phyloP scores from a whole-genome alignment of 352 stramenopile genomes.

The Globisporangium mamillatum region DNA sequence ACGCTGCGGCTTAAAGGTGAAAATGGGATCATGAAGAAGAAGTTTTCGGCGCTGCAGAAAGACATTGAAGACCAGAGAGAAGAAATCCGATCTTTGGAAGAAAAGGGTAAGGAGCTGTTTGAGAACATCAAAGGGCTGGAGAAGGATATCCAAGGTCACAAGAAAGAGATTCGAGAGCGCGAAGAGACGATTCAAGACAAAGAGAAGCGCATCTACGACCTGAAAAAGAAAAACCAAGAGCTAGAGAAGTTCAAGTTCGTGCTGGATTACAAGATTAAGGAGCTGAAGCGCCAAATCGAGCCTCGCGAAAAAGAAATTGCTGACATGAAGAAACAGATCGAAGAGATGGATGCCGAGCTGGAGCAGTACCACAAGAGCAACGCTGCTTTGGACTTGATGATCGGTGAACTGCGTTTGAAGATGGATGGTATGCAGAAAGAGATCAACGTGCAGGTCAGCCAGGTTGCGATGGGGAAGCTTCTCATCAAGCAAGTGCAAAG shows the following conservation, averaged over 20 bases:
- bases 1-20: slow-evolving; percentile 94
- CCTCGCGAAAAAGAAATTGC: slow-evolving; percentile 93
- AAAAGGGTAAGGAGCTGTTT: slow-evolving; percentile 91
- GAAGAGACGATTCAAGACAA: slow-evolving; percentile 96
- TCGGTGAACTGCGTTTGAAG: slow-evolving; percentile 92
- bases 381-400: slow-evolving; percentile 91
- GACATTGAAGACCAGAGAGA: slow-evolving; percentile 95
- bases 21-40: slow-evolving; percentile 97
- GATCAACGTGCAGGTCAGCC: slow-evolving; percentile 60
- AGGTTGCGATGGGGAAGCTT: slow-evolving; percentile 61
- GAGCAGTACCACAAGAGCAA: slow-evolving; percentile 96
- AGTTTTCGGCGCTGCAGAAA: slow-evolving; percentile 92
- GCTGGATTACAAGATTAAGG: slow-evolving; percentile 97
- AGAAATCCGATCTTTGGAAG: slow-evolving; percentile 88
- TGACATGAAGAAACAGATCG: slow-evolving; percentile 94
- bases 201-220: slow-evolving; percentile 95
- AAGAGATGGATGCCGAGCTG: slow-evolving; percentile 94
- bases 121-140: slow-evolving; percentile 91
- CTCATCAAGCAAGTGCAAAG: slow-evolving; percentile 78
- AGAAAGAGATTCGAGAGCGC: slow-evolving; percentile 91
- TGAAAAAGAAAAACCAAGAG: slow-evolving; percentile 98
- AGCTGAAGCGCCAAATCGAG: slow-evolving; percentile 96
- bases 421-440: slow-evolving; percentile 92
- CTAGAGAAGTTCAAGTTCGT: slow-evolving; percentile 98
- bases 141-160: slow-evolving; percentile 92